phyloP scores from a whole-genome alignment of 495 filamentous ascomycete genomes.

The Penicillium daleae region DNA sequence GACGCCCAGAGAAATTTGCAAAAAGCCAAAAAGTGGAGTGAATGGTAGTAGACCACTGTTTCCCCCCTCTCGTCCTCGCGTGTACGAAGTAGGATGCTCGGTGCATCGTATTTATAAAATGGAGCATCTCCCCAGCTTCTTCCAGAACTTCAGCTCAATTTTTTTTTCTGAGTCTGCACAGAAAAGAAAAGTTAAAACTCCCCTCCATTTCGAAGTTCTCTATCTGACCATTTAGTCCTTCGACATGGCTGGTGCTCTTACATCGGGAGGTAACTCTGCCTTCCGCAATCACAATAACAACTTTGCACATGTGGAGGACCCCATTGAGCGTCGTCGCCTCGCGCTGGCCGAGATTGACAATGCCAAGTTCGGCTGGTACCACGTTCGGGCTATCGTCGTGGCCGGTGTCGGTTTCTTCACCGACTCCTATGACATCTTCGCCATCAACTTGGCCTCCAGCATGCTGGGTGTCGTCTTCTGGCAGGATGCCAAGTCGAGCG shows the following conservation, averaged over 20 bases:
- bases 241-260: constrained; percentile 3
- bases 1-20: neutral
- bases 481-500: constrained; percentile 47
- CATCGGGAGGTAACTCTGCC: neutral
- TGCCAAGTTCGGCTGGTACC: constrained; percentile 73
- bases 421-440: constrained; percentile 80
- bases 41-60: too few species aligned
- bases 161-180: too few species aligned
- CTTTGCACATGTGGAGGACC: constrained; percentile 46
- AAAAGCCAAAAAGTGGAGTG: neutral
- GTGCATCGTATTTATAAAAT: neutral
- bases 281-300: constrained; percentile 11
- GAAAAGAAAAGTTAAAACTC: too few species aligned
- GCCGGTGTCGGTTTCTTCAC: constrained; percentile 89
- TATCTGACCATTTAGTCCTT: too few species aligned
- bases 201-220: too few species aligned
- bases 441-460: constrained; percentile 68
- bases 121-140: neutral
- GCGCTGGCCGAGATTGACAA: constrained; percentile 7
- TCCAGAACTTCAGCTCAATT: too few species aligned
- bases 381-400: constrained; percentile 73
- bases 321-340: constrained; percentile 43
- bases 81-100: too few species aligned
- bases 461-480: constrained; percentile 80
- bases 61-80: too few species aligned